These are phyloP conservation scores for Colletotrichum euphorbiae DNA, from an alignment of 2,329 filamentous ascomycete genomes.

Conservation along the genomic window DNA sequence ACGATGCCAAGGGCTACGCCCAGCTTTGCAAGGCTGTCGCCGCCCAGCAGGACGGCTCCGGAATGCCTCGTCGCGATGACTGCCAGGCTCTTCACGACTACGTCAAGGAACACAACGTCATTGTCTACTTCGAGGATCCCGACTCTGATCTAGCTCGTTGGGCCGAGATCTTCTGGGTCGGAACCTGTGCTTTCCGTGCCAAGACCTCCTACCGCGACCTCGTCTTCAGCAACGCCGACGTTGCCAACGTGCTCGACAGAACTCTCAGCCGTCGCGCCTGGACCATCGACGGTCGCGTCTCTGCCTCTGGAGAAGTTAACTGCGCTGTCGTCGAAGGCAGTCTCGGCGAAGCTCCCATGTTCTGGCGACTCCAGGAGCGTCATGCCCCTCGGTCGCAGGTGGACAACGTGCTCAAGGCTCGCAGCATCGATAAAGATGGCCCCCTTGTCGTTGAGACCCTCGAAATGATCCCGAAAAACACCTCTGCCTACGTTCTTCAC, in stretches of 20 bases:
- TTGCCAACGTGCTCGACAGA: slow-evolving; percentile 17
- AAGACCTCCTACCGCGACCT: slow-evolving; percentile 10
- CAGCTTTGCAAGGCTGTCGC: slow-evolving; percentile 24
- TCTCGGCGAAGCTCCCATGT: slow-evolving; percentile 1
- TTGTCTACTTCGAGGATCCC: slow-evolving; percentile 16
- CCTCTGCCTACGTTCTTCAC: slow-evolving; percentile 27
- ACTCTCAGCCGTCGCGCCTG: slow-evolving; percentile 13
- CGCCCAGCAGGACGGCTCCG: not conserved
- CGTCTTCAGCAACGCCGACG: slow-evolving; percentile 27
- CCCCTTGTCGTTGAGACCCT: slow-evolving; percentile 24
- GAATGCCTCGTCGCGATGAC: slow-evolving; percentile 24
- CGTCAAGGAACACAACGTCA: not conserved
- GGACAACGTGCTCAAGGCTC: not conserved
- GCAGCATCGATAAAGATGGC: not conserved
- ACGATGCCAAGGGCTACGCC: not conserved
- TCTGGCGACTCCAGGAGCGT: slow-evolving; percentile 25
- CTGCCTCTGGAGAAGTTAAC: slow-evolving; percentile 16
- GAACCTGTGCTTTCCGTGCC: slow-evolving; percentile 25
- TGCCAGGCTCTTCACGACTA: slow-evolving; percentile 32
- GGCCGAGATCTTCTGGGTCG: slow-evolving; percentile 28
- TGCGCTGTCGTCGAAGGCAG: slow-evolving; percentile 14
- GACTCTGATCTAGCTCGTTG: slow-evolving; percentile 10
- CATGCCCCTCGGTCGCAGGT: not conserved
- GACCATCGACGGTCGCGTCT: slow-evolving; percentile 2
- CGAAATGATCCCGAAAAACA: slow-evolving; percentile 19